Evolutionary conservation across 1,139 yeast species (phyloP).

Genomic region (Lodderomyces beijingensis): DNA sequence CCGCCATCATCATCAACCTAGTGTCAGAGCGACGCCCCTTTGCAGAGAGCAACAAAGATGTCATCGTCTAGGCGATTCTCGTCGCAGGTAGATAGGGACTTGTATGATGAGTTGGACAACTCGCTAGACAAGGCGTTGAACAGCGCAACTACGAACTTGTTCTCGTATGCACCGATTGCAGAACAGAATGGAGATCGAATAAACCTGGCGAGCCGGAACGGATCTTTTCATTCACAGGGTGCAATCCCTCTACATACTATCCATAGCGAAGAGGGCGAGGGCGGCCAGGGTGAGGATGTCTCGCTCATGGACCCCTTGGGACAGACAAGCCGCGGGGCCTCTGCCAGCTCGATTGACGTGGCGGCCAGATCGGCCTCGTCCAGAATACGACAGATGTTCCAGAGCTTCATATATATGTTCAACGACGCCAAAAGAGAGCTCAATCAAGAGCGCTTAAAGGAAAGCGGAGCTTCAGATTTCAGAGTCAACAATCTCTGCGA

Average conservation of each 20-base stretch:
- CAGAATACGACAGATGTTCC: slow-evolving; percentile 14
- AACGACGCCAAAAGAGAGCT: slow-evolving; percentile 25
- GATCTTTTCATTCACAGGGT: slow-evolving; percentile 24
- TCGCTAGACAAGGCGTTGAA: slow-evolving; percentile 42
- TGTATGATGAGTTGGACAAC: slow-evolving; percentile 41
- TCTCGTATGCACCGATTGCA: background rate
- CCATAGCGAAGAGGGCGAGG: slow-evolving; percentile 6
- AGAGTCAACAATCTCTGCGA: slow-evolving; percentile 8
- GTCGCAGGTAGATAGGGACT: slow-evolving; percentile 18
- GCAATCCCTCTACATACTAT: slow-evolving; percentile 29
- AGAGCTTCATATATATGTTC: slow-evolving; percentile 18
- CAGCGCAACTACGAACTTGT: slow-evolving; percentile 28
- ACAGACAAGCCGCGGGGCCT: slow-evolving; percentile 2
- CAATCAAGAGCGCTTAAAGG: slow-evolving; percentile 21
- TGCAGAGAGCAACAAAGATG: too few species aligned
- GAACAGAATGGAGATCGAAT: slow-evolving; percentile 1
- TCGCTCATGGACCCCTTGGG: background rate
- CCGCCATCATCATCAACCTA: too few species aligned
- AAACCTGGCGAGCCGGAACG: slow-evolving; percentile 19
- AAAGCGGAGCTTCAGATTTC: slow-evolving; percentile 12
- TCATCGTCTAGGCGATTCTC: too few species aligned
- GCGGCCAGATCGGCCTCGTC: slow-evolving; percentile 16
- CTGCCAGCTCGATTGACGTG: slow-evolving; percentile 19
- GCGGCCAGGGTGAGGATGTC: slow-evolving; percentile 3
- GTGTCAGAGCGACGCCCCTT: too few species aligned